Conservation (phyloP, 2,329 filamentous ascomycete genomes). For the Penicillium aurantiogriseum region DNA sequence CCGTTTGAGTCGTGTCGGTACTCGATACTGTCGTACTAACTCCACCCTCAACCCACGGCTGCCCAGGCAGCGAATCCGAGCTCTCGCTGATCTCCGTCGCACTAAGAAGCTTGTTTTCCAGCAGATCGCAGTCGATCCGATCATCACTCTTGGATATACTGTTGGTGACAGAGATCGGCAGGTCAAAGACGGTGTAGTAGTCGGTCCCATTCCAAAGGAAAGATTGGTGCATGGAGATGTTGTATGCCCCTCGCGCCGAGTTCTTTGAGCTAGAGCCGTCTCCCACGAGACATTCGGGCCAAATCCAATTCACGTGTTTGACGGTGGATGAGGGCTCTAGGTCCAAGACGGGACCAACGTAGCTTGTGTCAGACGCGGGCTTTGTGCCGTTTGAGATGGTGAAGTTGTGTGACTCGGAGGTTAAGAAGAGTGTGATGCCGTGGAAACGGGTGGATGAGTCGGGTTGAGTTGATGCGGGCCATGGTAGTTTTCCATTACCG, state of each 20-base stretch:
- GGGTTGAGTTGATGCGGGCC: constrained; percentile 14
- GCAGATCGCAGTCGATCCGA: constrained; percentile 23
- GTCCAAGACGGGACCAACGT: constrained; percentile 60
- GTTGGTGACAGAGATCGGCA: constrained; percentile 68
- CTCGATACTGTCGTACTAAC: constrained; percentile 6
- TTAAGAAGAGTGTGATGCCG: constrained; percentile 21
- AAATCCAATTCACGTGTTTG: constrained; percentile 71
- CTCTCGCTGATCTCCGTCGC: constrained; percentile 16
- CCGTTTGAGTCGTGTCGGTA: constrained; percentile 3
- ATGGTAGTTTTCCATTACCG: constrained; percentile 21
- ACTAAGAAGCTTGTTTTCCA: constrained; percentile 28
- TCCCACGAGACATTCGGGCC: constrained; percentile 67
- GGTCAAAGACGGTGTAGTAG: constrained; percentile 68
- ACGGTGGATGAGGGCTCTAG: constrained; percentile 67
- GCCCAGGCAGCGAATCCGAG: constrained; percentile 22
- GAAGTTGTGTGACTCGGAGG: constrained; percentile 52
- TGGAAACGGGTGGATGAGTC: constrained; percentile 16
- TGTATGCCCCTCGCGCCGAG: constrained; percentile 62
- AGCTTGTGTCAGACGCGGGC: constrained; percentile 47
- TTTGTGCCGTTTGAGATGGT: constrained; percentile 65
- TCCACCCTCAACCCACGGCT: constrained; percentile 23
- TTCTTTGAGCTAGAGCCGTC: constrained; percentile 48
- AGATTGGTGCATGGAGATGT: constrained; percentile 70
- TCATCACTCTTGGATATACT: constrained; percentile 46
- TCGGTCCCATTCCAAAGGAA: constrained; percentile 64